These are phyloP conservation scores for Sugiyamaella marilandica DNA, from an alignment of 805 yeast species.

Conservation along the genomic window DNA sequence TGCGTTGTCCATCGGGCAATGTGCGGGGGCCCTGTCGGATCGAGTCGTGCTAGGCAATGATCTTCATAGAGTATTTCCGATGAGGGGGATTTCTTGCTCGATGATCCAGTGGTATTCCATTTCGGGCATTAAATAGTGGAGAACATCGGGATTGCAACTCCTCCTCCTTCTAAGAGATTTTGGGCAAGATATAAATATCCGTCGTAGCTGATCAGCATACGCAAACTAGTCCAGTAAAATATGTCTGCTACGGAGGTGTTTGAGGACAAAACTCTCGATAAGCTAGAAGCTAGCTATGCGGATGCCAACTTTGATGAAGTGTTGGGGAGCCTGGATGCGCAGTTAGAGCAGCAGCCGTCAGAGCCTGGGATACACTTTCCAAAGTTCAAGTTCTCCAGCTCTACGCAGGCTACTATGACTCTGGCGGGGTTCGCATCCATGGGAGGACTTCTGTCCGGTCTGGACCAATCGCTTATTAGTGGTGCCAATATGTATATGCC, in stretches of 20 bases:
- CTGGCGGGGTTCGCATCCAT: slow-evolving; percentile 56
- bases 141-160: too few species aligned
- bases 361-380: slow-evolving; percentile 6
- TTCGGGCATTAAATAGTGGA: too few species aligned
- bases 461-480: slow-evolving; percentile 62
- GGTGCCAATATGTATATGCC: slow-evolving; percentile 57
- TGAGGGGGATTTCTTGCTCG: too few species aligned
- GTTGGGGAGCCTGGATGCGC: slow-evolving; percentile 7
- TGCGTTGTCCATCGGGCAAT: too few species aligned
- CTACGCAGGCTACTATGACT: slow-evolving; percentile 43
- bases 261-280: not conserved
- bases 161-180: too few species aligned
- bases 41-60: too few species aligned
- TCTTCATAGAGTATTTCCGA: too few species aligned
- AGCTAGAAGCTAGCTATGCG: not conserved
- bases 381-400: slow-evolving; percentile 38
- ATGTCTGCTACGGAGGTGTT: not conserved
- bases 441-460: slow-evolving; percentile 62
- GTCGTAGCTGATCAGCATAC: not conserved
- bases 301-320: slow-evolving; percentile 4
- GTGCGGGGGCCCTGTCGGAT: too few species aligned
- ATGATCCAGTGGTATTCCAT: too few species aligned
- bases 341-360: slow-evolving; percentile 7
- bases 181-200: too few species aligned
- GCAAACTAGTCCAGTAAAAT: too few species aligned